Conservation (phyloP, 2,329 filamentous ascomycete species). For the Ophiosphaerella korrae region DNA sequence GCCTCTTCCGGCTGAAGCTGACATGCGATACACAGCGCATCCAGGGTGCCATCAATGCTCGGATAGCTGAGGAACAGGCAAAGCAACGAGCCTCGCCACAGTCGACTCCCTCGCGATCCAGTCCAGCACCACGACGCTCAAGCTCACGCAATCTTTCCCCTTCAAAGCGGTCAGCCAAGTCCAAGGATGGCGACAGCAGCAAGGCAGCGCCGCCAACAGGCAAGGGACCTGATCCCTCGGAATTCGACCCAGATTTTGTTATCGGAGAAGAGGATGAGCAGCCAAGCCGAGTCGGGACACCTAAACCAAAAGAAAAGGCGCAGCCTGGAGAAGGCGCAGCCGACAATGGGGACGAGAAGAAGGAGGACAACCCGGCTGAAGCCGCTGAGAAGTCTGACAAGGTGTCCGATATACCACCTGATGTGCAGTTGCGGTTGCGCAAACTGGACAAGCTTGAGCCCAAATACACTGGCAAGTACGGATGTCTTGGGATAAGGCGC, state of each 20-base stretch:
- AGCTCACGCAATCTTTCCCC: slow-evolving; percentile 51
- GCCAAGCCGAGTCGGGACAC: slow-evolving; percentile 66
- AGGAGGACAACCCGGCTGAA: slow-evolving; percentile 40
- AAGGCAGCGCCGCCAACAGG: slow-evolving; percentile 53
- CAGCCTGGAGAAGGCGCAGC: slow-evolving; percentile 24
- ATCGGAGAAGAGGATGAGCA: slow-evolving; percentile 81
- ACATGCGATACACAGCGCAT: slow-evolving; percentile 64
- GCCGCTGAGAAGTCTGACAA: slow-evolving; percentile 32
- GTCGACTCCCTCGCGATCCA: slow-evolving; percentile 53
- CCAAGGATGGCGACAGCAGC: slow-evolving; percentile 40
- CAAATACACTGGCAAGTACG: slow-evolving; percentile 74
- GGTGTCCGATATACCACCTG: slow-evolving; percentile 68
- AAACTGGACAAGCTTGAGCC: slow-evolving; percentile 90
- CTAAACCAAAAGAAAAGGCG: slow-evolving; percentile 54
- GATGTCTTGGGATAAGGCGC: neutral
- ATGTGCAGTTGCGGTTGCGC: slow-evolving; percentile 75
- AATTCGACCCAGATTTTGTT: slow-evolving; percentile 85
- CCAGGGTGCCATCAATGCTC: slow-evolving; percentile 82
- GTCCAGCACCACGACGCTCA: slow-evolving; percentile 52
- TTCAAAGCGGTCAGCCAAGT: slow-evolving; percentile 38
- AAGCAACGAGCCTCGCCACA: slow-evolving; percentile 63
- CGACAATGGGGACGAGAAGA: slow-evolving; percentile 37
- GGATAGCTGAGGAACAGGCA: slow-evolving; percentile 90
- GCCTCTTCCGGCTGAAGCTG: slow-evolving; percentile 17
- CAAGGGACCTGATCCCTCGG: slow-evolving; percentile 76